These are phyloP conservation scores for Rhinocladiella similis DNA, from an alignment of 2,329 filamentous ascomycete species.

Conservation along the genomic window DNA sequence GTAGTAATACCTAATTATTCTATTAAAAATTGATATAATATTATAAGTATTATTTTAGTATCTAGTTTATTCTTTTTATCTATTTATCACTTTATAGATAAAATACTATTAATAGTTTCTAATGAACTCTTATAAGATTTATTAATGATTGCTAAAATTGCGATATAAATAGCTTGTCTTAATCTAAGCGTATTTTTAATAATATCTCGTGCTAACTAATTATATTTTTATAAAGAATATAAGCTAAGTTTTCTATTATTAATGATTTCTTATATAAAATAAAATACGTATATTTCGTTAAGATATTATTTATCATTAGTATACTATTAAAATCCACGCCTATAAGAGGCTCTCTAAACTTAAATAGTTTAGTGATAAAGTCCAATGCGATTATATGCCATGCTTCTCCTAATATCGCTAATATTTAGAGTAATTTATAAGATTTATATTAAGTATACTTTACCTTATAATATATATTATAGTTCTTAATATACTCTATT, in stretches of 20 bases:
- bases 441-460: slow-evolving; percentile 17
- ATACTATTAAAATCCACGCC: not conserved
- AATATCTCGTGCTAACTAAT: not conserved
- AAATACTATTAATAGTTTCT: slow-evolving; percentile 13
- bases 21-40: slow-evolving; percentile 22
- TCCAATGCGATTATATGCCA: not conserved
- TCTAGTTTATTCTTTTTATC: slow-evolving; percentile 23
- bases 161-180: not conserved
- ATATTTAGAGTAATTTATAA: slow-evolving; percentile 3
- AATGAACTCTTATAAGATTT: slow-evolving; percentile 1
- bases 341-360: not conserved
- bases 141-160: not conserved
- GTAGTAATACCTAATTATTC: slow-evolving; percentile 13
- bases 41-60: slow-evolving; percentile 18
- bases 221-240: not conserved
- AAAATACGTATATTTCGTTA: not conserved
- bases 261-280: not conserved
- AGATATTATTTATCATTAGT: not conserved
- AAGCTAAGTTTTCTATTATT: not conserved
- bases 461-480: slow-evolving; percentile 6
- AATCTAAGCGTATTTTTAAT: not conserved
- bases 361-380: slow-evolving; percentile 9
- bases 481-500: slow-evolving; percentile 13
- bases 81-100: slow-evolving; percentile 16
- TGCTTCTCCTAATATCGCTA: not conserved